A percentile compares a stretch with the other conserved stretches of the same genome.
phyloP scores from a whole-genome alignment of 2,329 filamentous ascomycete genomes.

The Diaporthe helianthi region DNA sequence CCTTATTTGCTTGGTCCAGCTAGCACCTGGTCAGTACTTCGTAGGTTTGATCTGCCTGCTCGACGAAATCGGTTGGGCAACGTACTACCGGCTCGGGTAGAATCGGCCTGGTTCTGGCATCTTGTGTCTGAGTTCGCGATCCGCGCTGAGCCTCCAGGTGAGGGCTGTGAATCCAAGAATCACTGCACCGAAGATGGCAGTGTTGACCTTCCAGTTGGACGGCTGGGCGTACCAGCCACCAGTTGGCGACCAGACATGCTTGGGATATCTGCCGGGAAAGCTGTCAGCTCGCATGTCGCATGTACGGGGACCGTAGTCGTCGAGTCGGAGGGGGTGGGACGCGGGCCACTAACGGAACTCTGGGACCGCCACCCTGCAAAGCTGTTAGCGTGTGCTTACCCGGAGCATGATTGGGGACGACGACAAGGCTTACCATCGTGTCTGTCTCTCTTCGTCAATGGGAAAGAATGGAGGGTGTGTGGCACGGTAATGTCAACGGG shows the following conservation, averaged over 20 bases:
- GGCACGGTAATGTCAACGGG: conserved; percentile 2
- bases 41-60: background rate
- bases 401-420: background rate
- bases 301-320: background rate
- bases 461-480: conserved; percentile 10
- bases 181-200: conserved; percentile 49
- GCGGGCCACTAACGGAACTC: conserved; percentile 58
- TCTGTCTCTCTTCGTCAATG: conserved; percentile 37
- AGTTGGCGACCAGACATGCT: conserved; percentile 98
- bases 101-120: conserved; percentile 83
- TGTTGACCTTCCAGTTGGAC: conserved; percentile 94
- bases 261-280: conserved; percentile 76
- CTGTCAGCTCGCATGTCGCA: conserved; percentile 33
- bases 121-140: conserved; percentile 74
- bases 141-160: conserved; percentile 75
- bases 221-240: conserved; percentile 98
- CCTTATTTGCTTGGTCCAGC: conserved; percentile 54
- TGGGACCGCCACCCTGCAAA: conserved; percentile 76
- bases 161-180: conserved; percentile 69
- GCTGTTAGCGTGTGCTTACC: conserved; percentile 48
- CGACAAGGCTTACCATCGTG: conserved; percentile 61
- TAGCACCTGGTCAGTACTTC: conserved; percentile 36
- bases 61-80: conserved; percentile 21
- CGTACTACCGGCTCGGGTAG: conserved; percentile 87
- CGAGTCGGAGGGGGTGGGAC: conserved; percentile 13